phyloP scores from a whole-genome alignment of 2,329 filamentous ascomycete genomes.

The Verticillium nonalfalfae region DNA sequence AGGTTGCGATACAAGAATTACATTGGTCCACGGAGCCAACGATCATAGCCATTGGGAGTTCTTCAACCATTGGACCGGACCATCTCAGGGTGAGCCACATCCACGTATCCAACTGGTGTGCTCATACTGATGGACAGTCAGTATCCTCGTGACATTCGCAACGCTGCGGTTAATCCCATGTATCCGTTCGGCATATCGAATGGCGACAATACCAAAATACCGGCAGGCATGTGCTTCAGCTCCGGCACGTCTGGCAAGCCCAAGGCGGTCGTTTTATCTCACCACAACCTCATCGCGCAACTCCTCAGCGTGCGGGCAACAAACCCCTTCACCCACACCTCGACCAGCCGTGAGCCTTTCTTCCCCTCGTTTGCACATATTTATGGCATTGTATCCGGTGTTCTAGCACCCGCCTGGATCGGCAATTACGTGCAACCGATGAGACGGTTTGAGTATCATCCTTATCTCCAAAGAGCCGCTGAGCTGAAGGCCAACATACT shows the following conservation, averaged over 20 bases:
- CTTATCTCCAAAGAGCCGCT: constrained; percentile 24
- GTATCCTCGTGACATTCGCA: not conserved
- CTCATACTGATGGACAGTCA: not conserved
- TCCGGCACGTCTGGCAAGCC: constrained; percentile 81
- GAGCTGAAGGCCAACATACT: constrained; percentile 28
- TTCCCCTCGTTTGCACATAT: constrained; percentile 18
- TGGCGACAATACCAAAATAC: constrained; percentile 7
- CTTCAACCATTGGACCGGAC: not conserved
- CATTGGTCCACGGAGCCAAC: not conserved
- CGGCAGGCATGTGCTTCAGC: constrained; percentile 25
- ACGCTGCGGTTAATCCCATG: not conserved
- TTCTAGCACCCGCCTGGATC: constrained; percentile 31
- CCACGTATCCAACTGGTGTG: not conserved
- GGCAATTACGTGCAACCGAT: constrained; percentile 37
- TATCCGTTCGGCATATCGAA: constrained; percentile 7
- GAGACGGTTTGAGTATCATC: constrained; percentile 28
- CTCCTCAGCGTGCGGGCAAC: constrained; percentile 12
- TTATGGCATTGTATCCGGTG: constrained; percentile 16
- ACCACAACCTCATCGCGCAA: constrained; percentile 78
- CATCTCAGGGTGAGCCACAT: not conserved
- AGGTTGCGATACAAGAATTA: constrained; percentile 2
- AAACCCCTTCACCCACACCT: constrained; percentile 16
- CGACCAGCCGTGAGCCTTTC: constrained; percentile 18
- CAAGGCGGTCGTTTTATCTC: constrained; percentile 84
- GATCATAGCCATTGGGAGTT: not conserved